Conservation (phyloP, 2,329 filamentous ascomycete genomes). For the Aspergillus pseudotamarii region DNA sequence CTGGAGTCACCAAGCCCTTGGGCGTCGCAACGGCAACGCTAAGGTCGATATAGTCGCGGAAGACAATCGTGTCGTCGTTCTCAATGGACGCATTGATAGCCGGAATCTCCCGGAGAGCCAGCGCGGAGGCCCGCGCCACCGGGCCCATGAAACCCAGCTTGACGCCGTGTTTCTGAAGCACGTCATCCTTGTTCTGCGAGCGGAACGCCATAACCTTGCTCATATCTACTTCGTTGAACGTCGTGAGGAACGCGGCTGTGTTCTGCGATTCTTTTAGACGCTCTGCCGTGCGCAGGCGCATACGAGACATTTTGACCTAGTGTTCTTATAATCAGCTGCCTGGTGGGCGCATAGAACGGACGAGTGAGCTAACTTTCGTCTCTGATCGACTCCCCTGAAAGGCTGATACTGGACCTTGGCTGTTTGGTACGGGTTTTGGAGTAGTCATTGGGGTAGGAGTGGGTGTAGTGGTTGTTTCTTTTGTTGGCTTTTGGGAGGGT, state of each 20-base stretch:
- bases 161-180: not conserved
- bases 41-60: not conserved
- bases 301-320: conserved; percentile 1
- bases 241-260: not conserved
- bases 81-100: conserved; percentile 1
- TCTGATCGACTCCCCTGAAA: not conserved
- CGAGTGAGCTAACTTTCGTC: not conserved
- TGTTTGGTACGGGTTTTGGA: not conserved
- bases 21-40: not conserved
- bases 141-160: conserved; percentile 1
- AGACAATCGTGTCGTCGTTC: not conserved
- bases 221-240: not conserved
- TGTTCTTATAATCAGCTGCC: not conserved
- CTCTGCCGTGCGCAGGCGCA: not conserved
- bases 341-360: not conserved
- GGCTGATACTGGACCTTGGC: not conserved
- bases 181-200: not conserved
- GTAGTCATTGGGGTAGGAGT: not conserved
- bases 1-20: not conserved
- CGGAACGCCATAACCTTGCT: not conserved
- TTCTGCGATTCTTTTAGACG: conserved; percentile 1
- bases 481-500: not conserved
- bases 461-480: not conserved
- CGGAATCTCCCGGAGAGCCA: not conserved
- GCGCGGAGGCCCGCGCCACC: conserved; percentile 1